Evolutionary conservation across 805 yeast genomes (phyloP).

Genomic region (Pichia occidentalis): DNA sequence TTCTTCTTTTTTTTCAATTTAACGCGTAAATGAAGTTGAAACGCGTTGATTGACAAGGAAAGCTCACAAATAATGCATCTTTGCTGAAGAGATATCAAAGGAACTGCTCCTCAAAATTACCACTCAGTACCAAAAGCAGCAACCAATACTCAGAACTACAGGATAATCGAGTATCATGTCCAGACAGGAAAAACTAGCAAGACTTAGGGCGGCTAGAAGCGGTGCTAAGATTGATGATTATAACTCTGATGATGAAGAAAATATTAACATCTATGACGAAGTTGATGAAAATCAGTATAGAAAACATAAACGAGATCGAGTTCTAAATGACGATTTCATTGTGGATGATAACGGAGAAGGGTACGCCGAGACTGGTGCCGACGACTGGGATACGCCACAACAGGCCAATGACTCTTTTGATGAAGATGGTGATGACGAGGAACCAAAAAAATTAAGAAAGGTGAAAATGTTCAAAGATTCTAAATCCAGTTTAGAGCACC

Average conservation of each 20-base stretch:
- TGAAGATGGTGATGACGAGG: constrained; percentile 29
- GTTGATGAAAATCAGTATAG: constrained; percentile 77
- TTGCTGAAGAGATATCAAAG: too few species aligned
- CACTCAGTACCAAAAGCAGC: too few species aligned
- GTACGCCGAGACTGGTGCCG: constrained; percentile 87
- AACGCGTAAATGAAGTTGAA: too few species aligned
- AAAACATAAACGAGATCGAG: constrained; percentile 67
- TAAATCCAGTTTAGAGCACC: constrained; percentile 3
- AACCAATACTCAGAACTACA: too few species aligned
- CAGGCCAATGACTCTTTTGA: constrained; percentile 54
- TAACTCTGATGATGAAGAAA: constrained; percentile 39
- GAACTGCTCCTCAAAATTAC: too few species aligned
- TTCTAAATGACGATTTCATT: constrained; percentile 86
- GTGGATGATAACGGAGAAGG: constrained; percentile 94
- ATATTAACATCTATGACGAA: constrained; percentile 71
- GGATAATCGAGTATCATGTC: constrained; percentile 21
- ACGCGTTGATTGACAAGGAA: too few species aligned
- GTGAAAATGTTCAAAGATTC: constrained; percentile 19
- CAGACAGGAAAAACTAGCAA: constrained; percentile 42
- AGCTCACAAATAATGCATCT: too few species aligned
- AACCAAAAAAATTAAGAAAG: constrained; percentile 31
- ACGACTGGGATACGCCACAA: constrained; percentile 70
- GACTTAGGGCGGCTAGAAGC: constrained; percentile 57
- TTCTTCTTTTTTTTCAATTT: too few species aligned
- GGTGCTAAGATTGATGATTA: constrained; percentile 43